Evolutionary conservation across 192 early-diverging fungal genomes (phyloP).

Genomic region (Oehlia diaphana): DNA sequence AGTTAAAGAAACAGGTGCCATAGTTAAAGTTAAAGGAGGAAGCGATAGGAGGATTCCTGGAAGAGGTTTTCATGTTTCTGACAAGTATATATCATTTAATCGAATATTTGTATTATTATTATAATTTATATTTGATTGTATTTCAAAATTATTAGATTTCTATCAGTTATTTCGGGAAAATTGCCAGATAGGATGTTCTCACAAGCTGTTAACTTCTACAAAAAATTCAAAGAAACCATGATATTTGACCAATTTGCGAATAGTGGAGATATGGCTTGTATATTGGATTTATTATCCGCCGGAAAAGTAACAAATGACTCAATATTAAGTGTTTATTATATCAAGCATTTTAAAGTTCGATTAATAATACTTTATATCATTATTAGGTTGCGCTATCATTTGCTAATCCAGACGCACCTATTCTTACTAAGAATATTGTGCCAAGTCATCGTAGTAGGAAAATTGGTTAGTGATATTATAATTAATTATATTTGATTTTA

Average conservation of each 20-base stretch:
- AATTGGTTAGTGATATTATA: slow-evolving; percentile 1
- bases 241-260: slow-evolving; percentile 30
- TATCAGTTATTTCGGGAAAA: slow-evolving; percentile 20
- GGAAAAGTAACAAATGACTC: slow-evolving; percentile 8
- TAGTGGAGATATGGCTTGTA: slow-evolving; percentile 33
- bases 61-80: slow-evolving; percentile 30
- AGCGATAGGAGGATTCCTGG: slow-evolving; percentile 32
- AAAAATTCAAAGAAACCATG: not conserved
- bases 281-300: slow-evolving; percentile 30
- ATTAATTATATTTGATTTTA: not conserved
- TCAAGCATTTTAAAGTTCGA: not conserved
- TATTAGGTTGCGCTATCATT: not conserved
- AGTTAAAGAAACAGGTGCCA: slow-evolving; percentile 25
- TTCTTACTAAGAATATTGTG: slow-evolving; percentile 4
- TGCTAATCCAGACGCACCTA: not conserved
- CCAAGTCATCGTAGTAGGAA: slow-evolving; percentile 30
- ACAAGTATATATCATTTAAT: slow-evolving; percentile 21
- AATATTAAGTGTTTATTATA: not conserved
- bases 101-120: not conserved
- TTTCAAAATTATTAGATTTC: slow-evolving; percentile 20
- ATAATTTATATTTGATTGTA: not conserved
- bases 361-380: not conserved
- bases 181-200: slow-evolving; percentile 33
- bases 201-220: slow-evolving; percentile 22
- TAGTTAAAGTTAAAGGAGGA: slow-evolving; percentile 31